Evolutionary conservation across 2,329 filamentous ascomycete species (phyloP), one percentile per base, ranked within the genome.

Genomic region (Fusarium dimerum): DNA sequence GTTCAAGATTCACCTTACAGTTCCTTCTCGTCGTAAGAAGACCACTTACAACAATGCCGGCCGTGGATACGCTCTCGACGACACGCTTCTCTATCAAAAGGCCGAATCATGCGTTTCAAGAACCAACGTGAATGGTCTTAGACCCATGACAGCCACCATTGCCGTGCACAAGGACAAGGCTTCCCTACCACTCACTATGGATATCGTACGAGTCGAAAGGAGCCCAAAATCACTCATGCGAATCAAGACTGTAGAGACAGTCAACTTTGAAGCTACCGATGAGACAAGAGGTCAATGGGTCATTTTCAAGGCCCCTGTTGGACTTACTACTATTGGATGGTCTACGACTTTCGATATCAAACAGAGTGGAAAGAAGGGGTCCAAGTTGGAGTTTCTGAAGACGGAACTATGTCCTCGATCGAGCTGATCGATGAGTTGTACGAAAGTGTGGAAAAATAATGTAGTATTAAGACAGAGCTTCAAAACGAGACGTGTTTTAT

Each of bases 1-100:
- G 43, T 71, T 73, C 50, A 48, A 62, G 52, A 62, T 73, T 11
- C 57, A 67, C 38, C 38, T 68, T 34, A 60, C 51, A 10, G 63
- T 56, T 6, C 54, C 59, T 1, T 62, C 58, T 1, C 66, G 51
- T 9, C 66, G 64, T 16, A 57, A 55, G 8, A 61, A 52, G 4
- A 63, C 51, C 2, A 55, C 59, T 5, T 61, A 57, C 13, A 59
- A 60, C 20, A 67, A 71, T 48, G 57, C 55, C n/a, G 64, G 65
- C 15, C 40, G 50, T 17, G 65, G 67, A 0, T 72, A 68, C 49
- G 64, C 65, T 9, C 46, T 71, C 2, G 51, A 65, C 7, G 64
- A 70, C 30, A 56, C 55, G 0, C 42, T 71, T 7, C 40, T 69
- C 1, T 71, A 63, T 41, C 63, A 69, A 30, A 40, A 52, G 9